These are phyloP conservation scores for Blastocystis sp. DNA, from an alignment of 352 stramenopile species.

Conservation along the genomic window DNA sequence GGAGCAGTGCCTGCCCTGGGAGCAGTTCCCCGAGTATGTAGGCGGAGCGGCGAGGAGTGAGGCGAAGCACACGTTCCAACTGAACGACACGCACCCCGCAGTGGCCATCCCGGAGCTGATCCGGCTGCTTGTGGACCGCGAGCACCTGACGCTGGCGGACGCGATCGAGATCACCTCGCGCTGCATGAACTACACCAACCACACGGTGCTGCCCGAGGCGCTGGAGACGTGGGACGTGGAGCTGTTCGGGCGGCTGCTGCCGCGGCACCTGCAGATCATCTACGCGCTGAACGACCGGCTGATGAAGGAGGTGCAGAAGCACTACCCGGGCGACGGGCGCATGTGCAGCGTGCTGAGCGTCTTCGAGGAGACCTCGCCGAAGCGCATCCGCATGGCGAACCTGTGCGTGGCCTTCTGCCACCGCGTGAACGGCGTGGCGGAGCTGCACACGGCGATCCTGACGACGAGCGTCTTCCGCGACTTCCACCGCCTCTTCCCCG, in stretches of 20 bases:
- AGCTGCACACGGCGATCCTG: slow-evolving; percentile 71
- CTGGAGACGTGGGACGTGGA: slow-evolving; percentile 72
- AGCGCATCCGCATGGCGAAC: slow-evolving; percentile 72
- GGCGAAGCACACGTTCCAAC: slow-evolving; percentile 67
- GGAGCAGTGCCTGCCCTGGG: slow-evolving; percentile 35
- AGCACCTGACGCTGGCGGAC: slow-evolving; percentile 64
- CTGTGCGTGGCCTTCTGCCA: slow-evolving; percentile 71
- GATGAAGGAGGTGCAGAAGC: slow-evolving; percentile 70
- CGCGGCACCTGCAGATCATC: slow-evolving; percentile 71
- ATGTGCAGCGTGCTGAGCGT: slow-evolving; percentile 70
- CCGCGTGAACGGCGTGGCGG: slow-evolving; percentile 72
- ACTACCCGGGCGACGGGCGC: slow-evolving; percentile 51
- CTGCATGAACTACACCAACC: slow-evolving; percentile 72
- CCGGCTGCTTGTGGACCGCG: slow-evolving; percentile 70
- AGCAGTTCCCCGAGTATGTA: slow-evolving; percentile 70
- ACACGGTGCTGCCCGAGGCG: slow-evolving; percentile 72
- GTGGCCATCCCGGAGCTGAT: slow-evolving; percentile 71
- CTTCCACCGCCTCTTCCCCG: slow-evolving; percentile 71
- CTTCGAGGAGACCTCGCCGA: slow-evolving; percentile 70
- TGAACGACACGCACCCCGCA: slow-evolving; percentile 72
- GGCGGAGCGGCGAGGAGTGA: background rate
- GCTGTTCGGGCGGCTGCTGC: slow-evolving; percentile 69
- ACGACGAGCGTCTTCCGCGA: slow-evolving; percentile 70
- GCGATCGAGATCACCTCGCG: slow-evolving; percentile 69
- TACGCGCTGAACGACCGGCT: slow-evolving; percentile 72